Evolutionary conservation across 139 green algal species (phyloP).

Genomic region (Penium margaritaceum): DNA sequence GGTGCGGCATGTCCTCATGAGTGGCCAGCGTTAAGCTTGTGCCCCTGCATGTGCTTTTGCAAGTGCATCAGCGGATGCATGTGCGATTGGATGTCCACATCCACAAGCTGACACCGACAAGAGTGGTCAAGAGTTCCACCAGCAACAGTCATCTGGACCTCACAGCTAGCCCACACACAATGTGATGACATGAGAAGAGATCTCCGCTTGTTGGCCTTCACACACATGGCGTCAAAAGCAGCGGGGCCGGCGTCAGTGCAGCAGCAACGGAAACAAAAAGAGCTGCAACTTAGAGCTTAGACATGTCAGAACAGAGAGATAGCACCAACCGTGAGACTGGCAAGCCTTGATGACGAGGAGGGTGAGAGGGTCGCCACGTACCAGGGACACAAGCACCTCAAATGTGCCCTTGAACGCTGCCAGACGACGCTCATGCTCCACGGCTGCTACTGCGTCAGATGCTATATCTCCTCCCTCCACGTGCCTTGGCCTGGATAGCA

Average conservation of each 20-base stretch:
- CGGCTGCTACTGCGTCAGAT: constrained; percentile 35
- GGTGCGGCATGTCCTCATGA: background rate
- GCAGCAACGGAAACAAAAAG: background rate
- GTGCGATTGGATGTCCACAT: background rate
- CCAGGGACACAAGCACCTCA: constrained; percentile 61
- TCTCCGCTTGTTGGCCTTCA: background rate
- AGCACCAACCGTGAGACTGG: too few relatives aligned
- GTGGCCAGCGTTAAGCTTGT: background rate
- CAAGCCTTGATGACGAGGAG: background rate
- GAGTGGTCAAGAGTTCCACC: too few relatives aligned
- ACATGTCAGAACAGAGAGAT: too few relatives aligned
- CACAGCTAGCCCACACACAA: too few relatives aligned
- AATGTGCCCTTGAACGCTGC: constrained; percentile 66
- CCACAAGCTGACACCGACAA: too few relatives aligned
- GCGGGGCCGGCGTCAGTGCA: background rate
- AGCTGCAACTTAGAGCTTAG: too few relatives aligned
- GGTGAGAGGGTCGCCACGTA: constrained; percentile 44
- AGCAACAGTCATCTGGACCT: too few relatives aligned
- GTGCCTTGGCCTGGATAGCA: constrained; percentile 11
- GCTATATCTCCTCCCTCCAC: constrained; percentile 42
- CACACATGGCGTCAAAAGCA: background rate
- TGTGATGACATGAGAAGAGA: background rate
- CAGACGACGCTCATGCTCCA: constrained; percentile 14
- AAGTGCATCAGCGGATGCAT: background rate
- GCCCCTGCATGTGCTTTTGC: background rate